Conservation (phyloP, 1,284 basidiomycete genomes). For the Cryptococcus sp. region DNA sequence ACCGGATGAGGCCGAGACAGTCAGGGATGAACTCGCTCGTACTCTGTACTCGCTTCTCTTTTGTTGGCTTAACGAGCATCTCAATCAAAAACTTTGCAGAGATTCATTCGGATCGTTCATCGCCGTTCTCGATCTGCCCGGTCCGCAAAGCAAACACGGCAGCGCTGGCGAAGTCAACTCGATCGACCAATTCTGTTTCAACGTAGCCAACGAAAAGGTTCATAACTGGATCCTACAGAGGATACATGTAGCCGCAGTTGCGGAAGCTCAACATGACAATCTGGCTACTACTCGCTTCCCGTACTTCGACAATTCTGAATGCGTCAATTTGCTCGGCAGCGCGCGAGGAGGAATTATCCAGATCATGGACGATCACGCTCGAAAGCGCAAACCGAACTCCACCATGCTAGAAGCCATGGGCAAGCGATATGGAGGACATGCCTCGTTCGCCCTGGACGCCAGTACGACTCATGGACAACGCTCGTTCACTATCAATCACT, state of each 20-base stretch:
- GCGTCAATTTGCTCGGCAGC: slow-evolving; percentile 78
- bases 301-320: slow-evolving; percentile 90
- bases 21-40: slow-evolving; percentile 89
- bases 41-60: slow-evolving; percentile 92
- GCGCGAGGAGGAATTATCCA: slow-evolving; percentile 86
- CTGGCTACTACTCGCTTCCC: slow-evolving; percentile 59
- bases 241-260: slow-evolving; percentile 64
- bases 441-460: slow-evolving; percentile 77
- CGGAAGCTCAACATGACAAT: slow-evolving; percentile 82
- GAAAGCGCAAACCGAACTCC: slow-evolving; percentile 84
- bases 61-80: slow-evolving; percentile 92
- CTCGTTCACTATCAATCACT: slow-evolving; percentile 90
- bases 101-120: slow-evolving; percentile 90
- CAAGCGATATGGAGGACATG: slow-evolving; percentile 91
- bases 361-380: slow-evolving; percentile 95
- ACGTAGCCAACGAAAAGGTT: slow-evolving; percentile 88
- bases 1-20: slow-evolving; percentile 84
- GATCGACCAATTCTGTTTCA: slow-evolving; percentile 93
- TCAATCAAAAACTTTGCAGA: slow-evolving; percentile 88
- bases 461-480: slow-evolving; percentile 70
- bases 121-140: slow-evolving; percentile 91
- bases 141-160: slow-evolving; percentile 77
- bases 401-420: slow-evolving; percentile 92
- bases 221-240: slow-evolving; percentile 77
- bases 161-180: slow-evolving; percentile 69